phyloP scores from a whole-genome alignment of 2,329 filamentous ascomycete genomes.

The Cadophora malorum region DNA sequence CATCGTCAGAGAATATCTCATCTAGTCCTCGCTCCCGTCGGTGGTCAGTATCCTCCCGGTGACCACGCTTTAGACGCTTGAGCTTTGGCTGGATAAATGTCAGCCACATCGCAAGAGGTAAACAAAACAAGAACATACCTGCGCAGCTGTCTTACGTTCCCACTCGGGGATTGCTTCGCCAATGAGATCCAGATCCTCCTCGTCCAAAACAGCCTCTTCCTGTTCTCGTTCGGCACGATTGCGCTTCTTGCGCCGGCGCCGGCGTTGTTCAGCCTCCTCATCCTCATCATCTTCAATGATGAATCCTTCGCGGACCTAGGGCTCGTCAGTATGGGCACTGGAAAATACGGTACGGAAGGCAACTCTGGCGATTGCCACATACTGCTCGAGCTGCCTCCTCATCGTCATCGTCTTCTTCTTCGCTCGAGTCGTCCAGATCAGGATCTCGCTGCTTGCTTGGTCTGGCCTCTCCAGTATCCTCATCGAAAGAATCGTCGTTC shows the following conservation, averaged over 20 bases:
- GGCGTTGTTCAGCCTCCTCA: constrained; percentile 67
- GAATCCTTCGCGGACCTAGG: constrained; percentile 88
- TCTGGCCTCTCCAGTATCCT: constrained; percentile 70
- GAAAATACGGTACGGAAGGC: neutral
- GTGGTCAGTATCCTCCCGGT: constrained; percentile 74
- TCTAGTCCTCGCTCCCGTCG: constrained; percentile 76
- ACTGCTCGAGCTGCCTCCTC: constrained; percentile 83
- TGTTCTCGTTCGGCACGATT: constrained; percentile 79
- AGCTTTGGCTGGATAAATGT: constrained; percentile 73
- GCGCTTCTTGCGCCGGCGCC: constrained; percentile 71
- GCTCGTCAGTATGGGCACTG: constrained; percentile 26
- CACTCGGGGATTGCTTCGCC: constrained; percentile 79
- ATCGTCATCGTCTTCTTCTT: constrained; percentile 92
- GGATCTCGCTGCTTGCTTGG: constrained; percentile 50
- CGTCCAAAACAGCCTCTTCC: constrained; percentile 85
- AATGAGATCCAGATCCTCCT: constrained; percentile 95
- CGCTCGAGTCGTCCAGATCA: constrained; percentile 80
- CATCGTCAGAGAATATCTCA: constrained; percentile 95
- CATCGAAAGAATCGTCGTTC: constrained; percentile 82
- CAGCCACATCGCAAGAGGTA: constrained; percentile 26
- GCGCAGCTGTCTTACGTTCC: constrained; percentile 68
- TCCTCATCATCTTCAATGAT: constrained; percentile 87
- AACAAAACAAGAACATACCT: constrained; percentile 60
- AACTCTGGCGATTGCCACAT: constrained; percentile 41
- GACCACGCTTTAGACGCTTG: constrained; percentile 94